These are phyloP conservation scores for Graphilbum ipis-grandicollis DNA, from an alignment of 2,329 filamentous ascomycete genomes.

Conservation along the genomic window DNA sequence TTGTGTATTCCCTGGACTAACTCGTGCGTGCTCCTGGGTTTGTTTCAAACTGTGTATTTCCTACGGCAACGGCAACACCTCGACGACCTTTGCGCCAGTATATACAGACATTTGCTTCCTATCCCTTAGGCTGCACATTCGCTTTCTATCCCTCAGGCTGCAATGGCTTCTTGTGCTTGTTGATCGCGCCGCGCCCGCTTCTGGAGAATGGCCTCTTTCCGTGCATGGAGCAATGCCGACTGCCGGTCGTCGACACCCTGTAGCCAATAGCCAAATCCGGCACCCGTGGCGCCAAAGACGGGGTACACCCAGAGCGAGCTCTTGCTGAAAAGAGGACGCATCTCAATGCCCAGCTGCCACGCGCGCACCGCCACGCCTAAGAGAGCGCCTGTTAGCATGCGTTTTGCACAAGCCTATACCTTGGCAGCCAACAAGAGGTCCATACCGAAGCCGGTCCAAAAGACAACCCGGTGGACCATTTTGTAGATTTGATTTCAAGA, in stretches of 20 bases:
- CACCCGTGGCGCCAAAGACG: conserved; percentile 68
- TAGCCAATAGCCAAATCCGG: conserved; percentile 93
- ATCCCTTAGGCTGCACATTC: conserved; percentile 1
- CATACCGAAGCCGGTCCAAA: conserved; percentile 87
- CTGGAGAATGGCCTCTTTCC: conserved; percentile 67
- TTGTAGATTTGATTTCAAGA: conserved; percentile 14
- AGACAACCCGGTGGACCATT: conserved; percentile 52
- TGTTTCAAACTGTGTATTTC: too few species aligned
- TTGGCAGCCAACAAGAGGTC: conserved; percentile 12
- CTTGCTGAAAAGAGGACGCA: conserved; percentile 82
- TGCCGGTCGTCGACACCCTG: conserved; percentile 78
- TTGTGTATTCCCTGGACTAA: too few species aligned
- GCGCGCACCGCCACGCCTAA: conserved; percentile 78
- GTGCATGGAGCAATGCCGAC: conserved; percentile 55
- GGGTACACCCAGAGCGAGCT: conserved; percentile 84
- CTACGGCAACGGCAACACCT: too few species aligned
- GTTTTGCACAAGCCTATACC: too few species aligned
- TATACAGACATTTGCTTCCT: not conserved
- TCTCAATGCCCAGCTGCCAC: conserved; percentile 97
- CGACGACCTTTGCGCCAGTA: too few species aligned
- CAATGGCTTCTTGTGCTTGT: conserved; percentile 26
- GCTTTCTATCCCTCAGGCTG: not conserved
- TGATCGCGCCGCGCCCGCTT: conserved; percentile 70
- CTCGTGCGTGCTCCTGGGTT: too few species aligned
- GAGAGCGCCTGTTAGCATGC: too few species aligned